Conservation (phyloP, 2,329 filamentous ascomycete genomes). For the Westerdykella aurantiaca region DNA sequence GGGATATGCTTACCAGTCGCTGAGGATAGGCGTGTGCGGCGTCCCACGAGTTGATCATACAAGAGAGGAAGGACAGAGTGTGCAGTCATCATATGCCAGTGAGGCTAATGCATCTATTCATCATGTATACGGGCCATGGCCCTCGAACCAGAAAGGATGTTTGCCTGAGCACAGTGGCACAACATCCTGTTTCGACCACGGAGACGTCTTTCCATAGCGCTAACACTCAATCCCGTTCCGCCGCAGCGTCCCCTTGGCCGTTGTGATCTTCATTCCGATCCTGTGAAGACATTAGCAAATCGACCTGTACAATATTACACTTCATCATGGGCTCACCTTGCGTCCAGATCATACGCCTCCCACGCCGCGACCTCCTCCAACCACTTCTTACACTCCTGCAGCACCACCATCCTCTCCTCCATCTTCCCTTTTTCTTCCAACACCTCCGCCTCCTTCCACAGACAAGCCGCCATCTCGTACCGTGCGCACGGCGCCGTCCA, state of each 20-base stretch:
- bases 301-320: neutral
- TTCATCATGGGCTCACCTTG: slow-evolving; percentile 41
- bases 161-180: too few species aligned
- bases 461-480: slow-evolving; percentile 79
- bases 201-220: neutral
- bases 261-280: slow-evolving; percentile 67
- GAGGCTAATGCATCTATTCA: too few species aligned
- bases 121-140: too few species aligned
- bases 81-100: too few species aligned
- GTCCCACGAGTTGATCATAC: too few species aligned
- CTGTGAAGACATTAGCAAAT: slow-evolving; percentile 15
- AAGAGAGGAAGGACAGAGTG: too few species aligned
- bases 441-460: slow-evolving; percentile 62
- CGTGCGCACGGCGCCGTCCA: slow-evolving; percentile 68
- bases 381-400: slow-evolving; percentile 58
- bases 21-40: too few species aligned
- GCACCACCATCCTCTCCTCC: slow-evolving; percentile 39
- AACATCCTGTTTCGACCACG: too few species aligned
- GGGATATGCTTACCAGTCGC: too few species aligned
- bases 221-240: slow-evolving; percentile 25
- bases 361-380: slow-evolving; percentile 63
- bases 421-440: slow-evolving; percentile 36
- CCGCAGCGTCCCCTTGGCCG: slow-evolving; percentile 59
- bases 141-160: too few species aligned
- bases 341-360: slow-evolving; percentile 69